phyloP scores from a whole-genome alignment of 148 eudicot genomes.

The Camellia granthamiana region DNA sequence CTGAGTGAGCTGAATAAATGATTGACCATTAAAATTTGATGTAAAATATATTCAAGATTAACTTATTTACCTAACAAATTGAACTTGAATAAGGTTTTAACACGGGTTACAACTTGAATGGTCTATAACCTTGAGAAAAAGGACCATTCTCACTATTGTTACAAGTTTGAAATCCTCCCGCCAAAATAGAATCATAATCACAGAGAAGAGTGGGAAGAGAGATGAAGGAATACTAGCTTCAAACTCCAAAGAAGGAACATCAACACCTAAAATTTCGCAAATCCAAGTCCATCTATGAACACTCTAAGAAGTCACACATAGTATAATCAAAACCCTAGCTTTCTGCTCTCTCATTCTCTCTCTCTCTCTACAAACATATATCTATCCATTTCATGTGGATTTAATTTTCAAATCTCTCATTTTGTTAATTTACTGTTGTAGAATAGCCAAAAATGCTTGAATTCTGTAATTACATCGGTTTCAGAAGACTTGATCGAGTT shows the following conservation, averaged over 20 bases:
- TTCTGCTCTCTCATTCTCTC: not conserved
- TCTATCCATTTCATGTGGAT: not conserved
- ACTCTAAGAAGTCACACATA: conserved; percentile 26
- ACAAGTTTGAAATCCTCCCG: conserved; percentile 32
- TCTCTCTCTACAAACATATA: not conserved
- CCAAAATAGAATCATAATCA: conserved; percentile 6
- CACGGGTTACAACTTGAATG: no score
- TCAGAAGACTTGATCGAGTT: conserved; percentile 30
- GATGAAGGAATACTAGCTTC: conserved; percentile 35
- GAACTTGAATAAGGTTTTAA: no score
- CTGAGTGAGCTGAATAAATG: no score
- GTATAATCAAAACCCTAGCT: conserved; percentile 27
- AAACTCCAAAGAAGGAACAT: conserved; percentile 32
- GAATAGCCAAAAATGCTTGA: conserved; percentile 44
- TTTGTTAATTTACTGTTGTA: not conserved
- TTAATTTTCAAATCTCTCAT: not conserved
- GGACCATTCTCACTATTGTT: no score
- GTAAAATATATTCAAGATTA: no score
- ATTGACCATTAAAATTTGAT: no score
- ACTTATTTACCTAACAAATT: no score
- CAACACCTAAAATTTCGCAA: conserved; percentile 26
- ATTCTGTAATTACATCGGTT: conserved; percentile 33
- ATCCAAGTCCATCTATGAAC: conserved; percentile 25
- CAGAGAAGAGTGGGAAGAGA: conserved; percentile 4
- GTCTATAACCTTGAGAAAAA: no score